Percentiles rank a stretch among this genome's conserved stretches.
phyloP scores from a whole-genome alignment of 208 protist genomes.

The Acanthamoeba royreba region DNA sequence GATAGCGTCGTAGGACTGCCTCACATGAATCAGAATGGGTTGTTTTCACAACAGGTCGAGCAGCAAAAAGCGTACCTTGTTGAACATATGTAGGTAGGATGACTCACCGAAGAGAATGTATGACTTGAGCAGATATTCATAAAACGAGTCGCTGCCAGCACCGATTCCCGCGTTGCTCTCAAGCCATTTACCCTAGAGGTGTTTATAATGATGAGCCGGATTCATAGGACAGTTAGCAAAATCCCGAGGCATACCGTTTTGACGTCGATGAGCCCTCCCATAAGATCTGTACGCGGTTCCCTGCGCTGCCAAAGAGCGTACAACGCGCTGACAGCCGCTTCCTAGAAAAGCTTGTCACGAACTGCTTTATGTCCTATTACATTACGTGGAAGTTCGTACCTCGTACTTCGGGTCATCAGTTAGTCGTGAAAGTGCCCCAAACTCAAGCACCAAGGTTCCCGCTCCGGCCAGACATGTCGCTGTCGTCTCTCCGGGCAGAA shows the following conservation, averaged over 20 bases:
- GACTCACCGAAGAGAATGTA: slow-evolving; percentile 77
- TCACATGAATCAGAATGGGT: background rate
- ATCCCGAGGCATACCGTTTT: background rate
- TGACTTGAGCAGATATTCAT: slow-evolving; percentile 88
- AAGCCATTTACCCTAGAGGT: background rate
- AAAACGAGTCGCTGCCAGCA: slow-evolving; percentile 80
- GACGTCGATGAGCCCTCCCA: background rate
- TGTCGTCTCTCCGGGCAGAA: slow-evolving; percentile 70
- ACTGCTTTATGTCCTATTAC: background rate
- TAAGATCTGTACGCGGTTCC: slow-evolving; percentile 21
- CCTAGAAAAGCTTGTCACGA: slow-evolving; percentile 42
- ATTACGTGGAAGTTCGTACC: background rate
- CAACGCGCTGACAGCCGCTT: slow-evolving; percentile 57
- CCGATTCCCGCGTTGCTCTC: slow-evolving; percentile 64
- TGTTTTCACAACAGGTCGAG: background rate
- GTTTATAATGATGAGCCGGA: slow-evolving; percentile 64
- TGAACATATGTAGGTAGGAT: slow-evolving; percentile 66
- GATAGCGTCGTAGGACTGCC: slow-evolving; percentile 49
- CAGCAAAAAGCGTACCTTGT: background rate
- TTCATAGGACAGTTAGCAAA: background rate
- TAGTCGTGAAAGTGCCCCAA: slow-evolving; percentile 58
- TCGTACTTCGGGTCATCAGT: slow-evolving; percentile 36
- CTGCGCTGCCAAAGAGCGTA: slow-evolving; percentile 61
- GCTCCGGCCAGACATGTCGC: slow-evolving; percentile 71
- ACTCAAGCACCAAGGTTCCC: slow-evolving; percentile 75